Conservation (phyloP, 1,284 basidiomycete genomes). For the Ustilago lituana region DNA sequence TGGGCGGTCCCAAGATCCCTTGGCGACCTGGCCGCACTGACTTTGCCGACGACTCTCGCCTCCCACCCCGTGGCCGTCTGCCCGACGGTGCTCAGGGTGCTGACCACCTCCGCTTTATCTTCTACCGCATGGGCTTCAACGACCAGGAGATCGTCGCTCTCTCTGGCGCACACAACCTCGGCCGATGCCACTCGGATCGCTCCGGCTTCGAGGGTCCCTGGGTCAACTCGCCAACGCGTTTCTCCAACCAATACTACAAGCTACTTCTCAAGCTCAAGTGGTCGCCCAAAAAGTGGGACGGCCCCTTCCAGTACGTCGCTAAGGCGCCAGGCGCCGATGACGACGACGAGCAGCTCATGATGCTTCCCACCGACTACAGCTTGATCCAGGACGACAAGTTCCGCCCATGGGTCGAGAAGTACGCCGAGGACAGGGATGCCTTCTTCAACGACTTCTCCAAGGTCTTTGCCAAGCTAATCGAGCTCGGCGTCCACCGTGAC, state of each 20-base stretch:
- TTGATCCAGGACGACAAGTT: conserved; percentile 63
- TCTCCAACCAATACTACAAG: conserved; percentile 65
- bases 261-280: conserved; percentile 70
- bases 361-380: conserved; percentile 70
- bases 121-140: conserved; percentile 72
- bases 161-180: conserved; percentile 72
- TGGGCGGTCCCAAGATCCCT: conserved; percentile 70
- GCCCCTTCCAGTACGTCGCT: conserved; percentile 67
- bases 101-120: conserved; percentile 70
- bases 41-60: conserved; percentile 68
- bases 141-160: conserved; percentile 73
- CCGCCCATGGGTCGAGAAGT: conserved; percentile 67
- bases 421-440: conserved; percentile 71
- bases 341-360: conserved; percentile 70
- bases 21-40: conserved; percentile 70
- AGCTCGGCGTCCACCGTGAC: conserved; percentile 66
- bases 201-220: conserved; percentile 66
- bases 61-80: conserved; percentile 68
- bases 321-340: conserved; percentile 64
- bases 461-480: conserved; percentile 67
- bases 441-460: conserved; percentile 72
- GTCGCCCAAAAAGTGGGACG: conserved; percentile 70
- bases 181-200: conserved; percentile 65
- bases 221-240: conserved; percentile 63
- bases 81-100: conserved; percentile 71